A percentile compares a stretch with the other conserved stretches of the same genome.
Evolutionary conservation across 768 basidiomycete genomes (phyloP).

Genomic region (Agaricus sinodeliciosus): DNA sequence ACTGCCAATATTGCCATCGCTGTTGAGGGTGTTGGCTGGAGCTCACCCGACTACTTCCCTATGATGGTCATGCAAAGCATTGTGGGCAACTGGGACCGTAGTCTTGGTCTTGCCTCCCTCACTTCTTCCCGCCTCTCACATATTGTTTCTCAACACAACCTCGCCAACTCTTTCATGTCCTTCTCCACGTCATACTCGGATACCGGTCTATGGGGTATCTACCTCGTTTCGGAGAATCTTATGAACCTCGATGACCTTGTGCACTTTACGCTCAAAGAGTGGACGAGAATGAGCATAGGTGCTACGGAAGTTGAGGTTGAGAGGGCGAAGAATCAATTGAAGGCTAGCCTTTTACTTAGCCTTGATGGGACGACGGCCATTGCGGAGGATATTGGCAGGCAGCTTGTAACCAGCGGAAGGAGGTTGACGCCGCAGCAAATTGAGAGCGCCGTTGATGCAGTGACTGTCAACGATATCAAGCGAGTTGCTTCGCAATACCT

Average conservation of each 20-base stretch:
- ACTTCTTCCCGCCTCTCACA: conserved; percentile 89
- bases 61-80: conserved; percentile 98
- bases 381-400: conserved; percentile 98
- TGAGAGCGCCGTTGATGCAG: conserved; percentile 87
- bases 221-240: conserved; percentile 92
- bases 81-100: conserved; percentile 99
- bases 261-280: conserved; percentile 94
- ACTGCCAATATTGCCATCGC: conserved; percentile 94
- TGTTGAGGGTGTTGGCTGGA: conserved; percentile 97
- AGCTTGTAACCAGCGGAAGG: conserved; percentile 89
- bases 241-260: conserved; percentile 88
- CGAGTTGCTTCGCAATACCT: conserved; percentile 94
- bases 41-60: conserved; percentile 97
- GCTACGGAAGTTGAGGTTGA: conserved; percentile 87
- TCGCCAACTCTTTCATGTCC: conserved; percentile 99
- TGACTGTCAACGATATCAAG: conserved; percentile 84
- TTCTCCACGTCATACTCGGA: conserved; percentile 99
- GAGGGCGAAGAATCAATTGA: conserved; percentile 97
- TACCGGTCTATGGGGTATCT: conserved; percentile 98
- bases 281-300: conserved; percentile 89
- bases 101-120: conserved; percentile 83
- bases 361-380: conserved; percentile 95
- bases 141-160: conserved; percentile 86
- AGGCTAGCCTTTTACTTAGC: conserved; percentile 84
- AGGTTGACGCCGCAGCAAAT: conserved; percentile 91